Evolutionary conservation across 768 basidiomycete species (phyloP), one percentile per base, ranked within the genome.

Genomic region (Tylopilus felleus): DNA sequence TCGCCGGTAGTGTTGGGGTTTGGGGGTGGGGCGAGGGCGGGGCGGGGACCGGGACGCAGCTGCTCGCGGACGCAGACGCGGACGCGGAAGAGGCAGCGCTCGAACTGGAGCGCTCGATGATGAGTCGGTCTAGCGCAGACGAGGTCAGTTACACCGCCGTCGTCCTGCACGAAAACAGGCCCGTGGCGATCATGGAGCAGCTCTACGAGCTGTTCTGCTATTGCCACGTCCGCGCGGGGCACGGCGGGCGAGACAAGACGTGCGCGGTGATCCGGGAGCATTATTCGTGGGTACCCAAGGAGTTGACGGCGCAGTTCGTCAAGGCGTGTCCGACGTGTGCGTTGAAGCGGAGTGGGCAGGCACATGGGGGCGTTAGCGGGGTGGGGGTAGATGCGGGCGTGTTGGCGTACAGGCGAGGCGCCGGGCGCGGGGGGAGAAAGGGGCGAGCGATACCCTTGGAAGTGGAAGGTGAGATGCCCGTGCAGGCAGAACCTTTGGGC

Each of bases 211-310:
- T 92, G 38, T 74, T 93, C 39, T 86, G 84, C 60, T 84, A 85
- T 60, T 86, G 82, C 58, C 91, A 93, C 59, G 80, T 76, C 14
- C 76, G 77, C 44, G 73, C 79, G 48, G 74, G 78, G 10, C 90
- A 93, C 63, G 87, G 83, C 14, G 90, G 90, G 25, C 81, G 90
- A 21, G 91, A 93, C 70, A 88, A 82, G 74, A 93, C 91, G 0
- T 82, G 80, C 52, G 75, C 78, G 3, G 74, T 82, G 52, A 78
- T 92, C 36, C 76, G 86, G 45, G 73, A 81, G 55, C 79, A 81
- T 61, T 93, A 90, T 67, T 85, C 87, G 9, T 92, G 86, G 84
- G 80, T 93, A 25, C 90, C 91, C 16, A 93, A 92, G 71, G 86
- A 89, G 63, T 82, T 93, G 39, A 81, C 91, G 43, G 81, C 86